phyloP scores from a whole-genome alignment of 371 early-diverging fungal genomes.

The Parasitella parasitica region DNA sequence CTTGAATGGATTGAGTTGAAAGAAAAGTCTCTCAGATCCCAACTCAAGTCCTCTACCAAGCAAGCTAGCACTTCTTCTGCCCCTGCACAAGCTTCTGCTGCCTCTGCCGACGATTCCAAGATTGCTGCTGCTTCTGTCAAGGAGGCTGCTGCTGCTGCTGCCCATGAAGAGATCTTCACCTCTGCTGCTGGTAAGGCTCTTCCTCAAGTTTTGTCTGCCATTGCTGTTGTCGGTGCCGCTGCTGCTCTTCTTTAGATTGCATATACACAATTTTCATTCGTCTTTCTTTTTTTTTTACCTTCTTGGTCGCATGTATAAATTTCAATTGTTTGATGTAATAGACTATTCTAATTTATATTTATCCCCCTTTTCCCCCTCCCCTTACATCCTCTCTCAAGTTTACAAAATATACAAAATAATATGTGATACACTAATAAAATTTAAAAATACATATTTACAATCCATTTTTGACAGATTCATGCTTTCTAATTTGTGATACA shows the following conservation, averaged over 20 bases:
- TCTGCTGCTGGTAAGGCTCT: neutral
- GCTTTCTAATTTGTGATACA: neutral
- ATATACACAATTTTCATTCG: neutral
- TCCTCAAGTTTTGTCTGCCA: slow-evolving; percentile 9
- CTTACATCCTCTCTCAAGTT: neutral
- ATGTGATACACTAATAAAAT: neutral
- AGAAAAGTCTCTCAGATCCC: slow-evolving; percentile 19
- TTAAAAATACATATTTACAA: neutral
- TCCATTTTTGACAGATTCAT: neutral
- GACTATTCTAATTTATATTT: neutral
- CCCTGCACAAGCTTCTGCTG: neutral
- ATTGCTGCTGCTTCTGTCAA: slow-evolving; percentile 1
- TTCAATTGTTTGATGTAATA: neutral
- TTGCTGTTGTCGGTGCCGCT: slow-evolving; percentile 8
- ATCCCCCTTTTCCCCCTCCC: neutral
- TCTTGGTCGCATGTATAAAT: neutral
- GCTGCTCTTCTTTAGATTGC: slow-evolving; percentile 14
- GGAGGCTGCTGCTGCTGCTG: neutral
- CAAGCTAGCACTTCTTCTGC: neutral
- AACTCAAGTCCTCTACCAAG: neutral
- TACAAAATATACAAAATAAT: neutral
- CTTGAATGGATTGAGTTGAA: slow-evolving; percentile 44
- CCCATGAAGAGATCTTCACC: neutral
- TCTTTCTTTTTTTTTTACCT: neutral
- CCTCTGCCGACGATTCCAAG: neutral